Percentiles rank a stretch among this genome's conserved stretches.
phyloP scores from a whole-genome alignment of 352 stramenopile genomes.

The Phytophthora pinifolia region DNA sequence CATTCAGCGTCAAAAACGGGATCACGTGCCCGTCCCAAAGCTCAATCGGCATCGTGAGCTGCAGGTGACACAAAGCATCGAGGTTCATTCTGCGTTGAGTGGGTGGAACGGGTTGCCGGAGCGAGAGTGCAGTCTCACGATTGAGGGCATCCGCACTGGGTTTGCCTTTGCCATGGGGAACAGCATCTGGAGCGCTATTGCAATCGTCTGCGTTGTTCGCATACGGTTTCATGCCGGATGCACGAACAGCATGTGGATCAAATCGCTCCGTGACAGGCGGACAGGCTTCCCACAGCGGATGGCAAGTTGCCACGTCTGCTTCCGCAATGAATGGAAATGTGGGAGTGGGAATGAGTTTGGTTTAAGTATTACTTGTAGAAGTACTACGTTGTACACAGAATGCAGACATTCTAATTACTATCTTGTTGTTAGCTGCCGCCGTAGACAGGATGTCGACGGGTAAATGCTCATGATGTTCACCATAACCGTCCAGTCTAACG shows the following conservation, averaged over 20 bases:
- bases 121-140: constrained; percentile 6
- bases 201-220: background rate
- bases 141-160: constrained; percentile 1
- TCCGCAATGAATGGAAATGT: background rate
- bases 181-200: constrained; percentile 7
- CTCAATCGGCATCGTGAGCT: constrained; percentile 41
- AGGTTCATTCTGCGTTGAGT: constrained; percentile 12
- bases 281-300: background rate
- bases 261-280: constrained; percentile 7
- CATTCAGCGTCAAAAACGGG: constrained; percentile 51
- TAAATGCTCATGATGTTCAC: constrained; percentile 39
- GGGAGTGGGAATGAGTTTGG: no score
- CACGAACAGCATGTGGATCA: constrained; percentile 9
- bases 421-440: background rate
- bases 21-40: constrained; percentile 60
- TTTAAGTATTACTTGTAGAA: background rate
- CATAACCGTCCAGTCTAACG: constrained; percentile 25
- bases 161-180: constrained; percentile 11
- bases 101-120: constrained; percentile 8
- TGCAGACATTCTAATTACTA: constrained; percentile 1
- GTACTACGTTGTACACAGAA: background rate
- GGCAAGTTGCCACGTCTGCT: background rate
- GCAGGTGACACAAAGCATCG: constrained; percentile 20
- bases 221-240: constrained; percentile 8
- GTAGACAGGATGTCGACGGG: constrained; percentile 27